Evolutionary conservation across 1,139 yeast species (phyloP), one percentile per base, ranked within the genome.

Genomic region (Magnusiomyces ingens): DNA sequence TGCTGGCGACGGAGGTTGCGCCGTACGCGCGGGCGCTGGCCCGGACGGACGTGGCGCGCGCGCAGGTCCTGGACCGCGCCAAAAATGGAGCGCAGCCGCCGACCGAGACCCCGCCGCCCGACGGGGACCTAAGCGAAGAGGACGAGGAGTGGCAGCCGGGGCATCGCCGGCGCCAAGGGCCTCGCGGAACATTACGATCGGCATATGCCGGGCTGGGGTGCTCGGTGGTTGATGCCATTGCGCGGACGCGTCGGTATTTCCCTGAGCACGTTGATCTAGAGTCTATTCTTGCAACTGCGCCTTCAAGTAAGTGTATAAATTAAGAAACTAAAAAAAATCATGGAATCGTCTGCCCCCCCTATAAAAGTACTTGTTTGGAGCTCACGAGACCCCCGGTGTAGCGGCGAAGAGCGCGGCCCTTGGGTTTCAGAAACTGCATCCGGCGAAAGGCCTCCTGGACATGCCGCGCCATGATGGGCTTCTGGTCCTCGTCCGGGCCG

Each of bases 361-460:
- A 71, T 45, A 73, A 70, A 47, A 73, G 62, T 37, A 65, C 68
- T 1, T 71, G 64, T 46, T 65, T 62, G 48, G 69, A 62, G 36
- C 65, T 58, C 13, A 71, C 66, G 26, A 71, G 60, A 0, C 96
- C 96, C 5, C 97, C 96, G 22, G 83, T 81, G 68, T 84, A 88
- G 29, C 62, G 55, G 55, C 93, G 75, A 55, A 84, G 68, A 0
- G 95, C 87, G 58, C 78, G 80, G 56, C 82, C 84, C 57, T 77
- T 79, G 60, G 79, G 78, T 52, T 79, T 79, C 1, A 80, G 74
- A 2, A 75, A 71, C 68, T 93, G 98, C 55, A 88, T 71, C 54
- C 87, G 74, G 62, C 97, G 76, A 87, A 95, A 93, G 0, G 98
- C 98, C 63, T 91, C 97, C 58, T 86, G 85, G 13, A 93, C 81